Evolutionary conservation across 2,329 filamentous ascomycete species (phyloP), one percentile per base, ranked within the genome.

Genomic region (Ophiostoma quercus): DNA sequence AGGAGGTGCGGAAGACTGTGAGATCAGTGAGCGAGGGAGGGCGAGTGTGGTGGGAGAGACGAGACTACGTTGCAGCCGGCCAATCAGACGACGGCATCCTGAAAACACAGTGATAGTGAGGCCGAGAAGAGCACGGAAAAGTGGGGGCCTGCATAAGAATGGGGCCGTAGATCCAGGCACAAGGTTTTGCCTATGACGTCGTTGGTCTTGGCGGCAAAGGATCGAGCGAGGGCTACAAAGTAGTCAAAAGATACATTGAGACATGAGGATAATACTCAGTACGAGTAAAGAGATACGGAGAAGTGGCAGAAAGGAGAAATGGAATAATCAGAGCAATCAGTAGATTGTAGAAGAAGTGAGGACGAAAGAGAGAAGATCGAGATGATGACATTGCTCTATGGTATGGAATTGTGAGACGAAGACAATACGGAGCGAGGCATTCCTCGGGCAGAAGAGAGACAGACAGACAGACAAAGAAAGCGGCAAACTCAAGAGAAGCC

Each of bases 81-180:
- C n/a, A 62, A 62, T 62, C 57, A 62, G 5, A 62, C 3, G 5
- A 62, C 22, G 14, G 25, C 1, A 62, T 62, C 9, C 57, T 29
- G 25, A 62, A 62, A 60, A 62, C 6, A 62, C 57, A 62, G 57
- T 62, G 62, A 65, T 37, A 65, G 34, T 65, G 62, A 39, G 62
- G 62, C 62, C 62, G 62, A 65, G 34, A 65, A 39, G 57, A 63
- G 51, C 3, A 25, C n/a, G 22, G 11, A 57, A 32, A 62, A 65
- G 19, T 65, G 62, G 62, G 2, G 62, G 2, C 34, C 41, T 65
- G 34, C 62, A 65, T 39, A 19, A 65, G 19, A 39, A 65, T 19
- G 62, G 62, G 19, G 16, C 19, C 62, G 32, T 39, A 22, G 32
- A 65, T 65, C 62, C 62, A 65, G 62, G 62, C 62, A 65, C 62